Base-by-base conservation (phyloP, 208 protist genomes). In the Acanthamoeba comandoni region DNA sequence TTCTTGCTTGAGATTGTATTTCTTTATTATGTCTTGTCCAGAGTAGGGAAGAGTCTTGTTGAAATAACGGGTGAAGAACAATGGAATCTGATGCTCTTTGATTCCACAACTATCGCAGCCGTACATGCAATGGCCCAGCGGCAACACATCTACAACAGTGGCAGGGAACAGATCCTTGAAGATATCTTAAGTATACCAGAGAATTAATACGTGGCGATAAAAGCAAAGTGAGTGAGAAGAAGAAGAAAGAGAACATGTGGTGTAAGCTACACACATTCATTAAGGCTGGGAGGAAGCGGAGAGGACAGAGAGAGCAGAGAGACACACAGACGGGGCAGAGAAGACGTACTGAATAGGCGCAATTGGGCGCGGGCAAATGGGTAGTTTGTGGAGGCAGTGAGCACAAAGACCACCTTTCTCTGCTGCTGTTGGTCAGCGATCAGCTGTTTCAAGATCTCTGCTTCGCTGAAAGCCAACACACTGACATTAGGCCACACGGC, bases 311-410 rank as follows among this genome's bases (percentile, higher is more conserved):
- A 62, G 15, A 15, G 55, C 55, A 62, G 19, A 62, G 55, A 62
- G 55, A 15, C n/a, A 19, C n/a, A 15, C 55, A 62, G 19, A 62
- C n/a, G 2, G 35, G 2, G 43, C 9, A 13, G n/a, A 22, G 43
- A 2, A 26, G 75, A 5, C 64, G 58, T 58, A 57, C 84, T 65
- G 22, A 88, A 70, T 55, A 88, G 52, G 29, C 60, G 80, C 11
- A 70, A 43, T 49, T 88, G 80, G 5, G 80, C 49, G 80, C 80
- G 80, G 29, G 58, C 80, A 35, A 88, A 88, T 17, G 58, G 58
- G 24, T 91, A 91, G 84, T 91, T 91, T 60, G 84, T 77, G 64
- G 64, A 77, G 15, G 84, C 84, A 26, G 84, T 91, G 64, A 91
- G 84, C 11, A 91, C 64, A 8, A 91, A 26, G 19, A 91, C 64